phyloP scores from a whole-genome alignment of 805 yeast species.

The Kurtzmaniella cleridarum region DNA sequence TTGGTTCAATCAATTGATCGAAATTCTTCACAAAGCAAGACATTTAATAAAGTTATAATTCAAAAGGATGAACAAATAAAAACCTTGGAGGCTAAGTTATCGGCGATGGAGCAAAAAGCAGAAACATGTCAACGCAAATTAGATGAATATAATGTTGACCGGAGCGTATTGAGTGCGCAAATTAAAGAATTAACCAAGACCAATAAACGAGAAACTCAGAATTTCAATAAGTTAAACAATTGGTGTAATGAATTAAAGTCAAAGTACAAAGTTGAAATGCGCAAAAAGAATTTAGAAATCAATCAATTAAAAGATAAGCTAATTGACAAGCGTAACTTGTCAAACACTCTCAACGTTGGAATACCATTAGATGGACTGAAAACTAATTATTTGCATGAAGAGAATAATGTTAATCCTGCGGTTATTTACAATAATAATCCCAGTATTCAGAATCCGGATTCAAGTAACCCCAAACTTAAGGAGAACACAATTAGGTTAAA shows the following conservation, averaged over 20 bases:
- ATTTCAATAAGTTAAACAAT: conserved; percentile 21
- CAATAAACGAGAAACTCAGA: conserved; percentile 24
- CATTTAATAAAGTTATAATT: conserved; percentile 22
- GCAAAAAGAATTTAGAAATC: conserved; percentile 27
- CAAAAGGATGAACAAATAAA: conserved; percentile 26
- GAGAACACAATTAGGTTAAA: neutral
- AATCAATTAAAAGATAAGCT: conserved; percentile 28
- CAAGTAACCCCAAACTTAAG: conserved; percentile 5
- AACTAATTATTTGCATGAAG: neutral
- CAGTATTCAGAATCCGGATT: conserved; percentile 17
- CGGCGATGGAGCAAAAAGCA: conserved; percentile 16
- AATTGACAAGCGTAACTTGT: conserved; percentile 26
- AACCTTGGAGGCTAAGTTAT: conserved; percentile 17
- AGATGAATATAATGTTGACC: conserved; percentile 12
- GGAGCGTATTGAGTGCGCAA: conserved; percentile 10
- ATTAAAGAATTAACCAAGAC: conserved; percentile 12
- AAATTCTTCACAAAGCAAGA: conserved; percentile 24
- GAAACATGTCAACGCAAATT: conserved; percentile 13
- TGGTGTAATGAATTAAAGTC: conserved; percentile 25
- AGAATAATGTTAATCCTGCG: conserved; percentile 15
- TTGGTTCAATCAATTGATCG: conserved; percentile 27
- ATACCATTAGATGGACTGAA: conserved; percentile 10
- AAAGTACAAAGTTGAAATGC: conserved; percentile 31
- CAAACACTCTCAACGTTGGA: conserved; percentile 24
- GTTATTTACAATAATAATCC: conserved; percentile 29